Evolutionary conservation across 2,329 filamentous ascomycete species (phyloP).

Genomic region (Phyllosticta paracitricarpa): DNA sequence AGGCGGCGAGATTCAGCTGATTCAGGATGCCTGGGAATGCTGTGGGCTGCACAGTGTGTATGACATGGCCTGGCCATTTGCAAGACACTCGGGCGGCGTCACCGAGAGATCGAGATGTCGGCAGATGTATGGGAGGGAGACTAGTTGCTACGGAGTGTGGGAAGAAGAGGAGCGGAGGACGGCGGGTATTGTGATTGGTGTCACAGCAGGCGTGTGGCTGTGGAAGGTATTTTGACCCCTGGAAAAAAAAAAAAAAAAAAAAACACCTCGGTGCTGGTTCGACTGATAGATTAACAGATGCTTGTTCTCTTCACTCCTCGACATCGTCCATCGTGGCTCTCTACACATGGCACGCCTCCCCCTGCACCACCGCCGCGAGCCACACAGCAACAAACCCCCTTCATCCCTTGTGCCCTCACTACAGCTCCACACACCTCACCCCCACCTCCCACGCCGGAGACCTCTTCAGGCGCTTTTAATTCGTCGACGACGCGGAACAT

Average conservation of each 20-base stretch:
- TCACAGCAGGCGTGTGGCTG: slow-evolving; percentile 44
- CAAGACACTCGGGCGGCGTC: slow-evolving; percentile 14
- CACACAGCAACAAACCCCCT: background rate
- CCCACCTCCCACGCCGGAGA: too few species aligned
- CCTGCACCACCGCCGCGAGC: background rate
- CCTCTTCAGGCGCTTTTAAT: background rate
- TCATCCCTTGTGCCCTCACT: background rate
- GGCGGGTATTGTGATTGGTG: slow-evolving; percentile 41
- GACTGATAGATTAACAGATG: background rate
- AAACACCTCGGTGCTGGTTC: too few species aligned
- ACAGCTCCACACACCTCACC: background rate
- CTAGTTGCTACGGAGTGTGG: slow-evolving; percentile 45
- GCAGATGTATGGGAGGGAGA: slow-evolving; percentile 33
- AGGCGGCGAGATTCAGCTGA: slow-evolving; percentile 37
- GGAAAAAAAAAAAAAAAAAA: too few species aligned
- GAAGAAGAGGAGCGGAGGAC: slow-evolving; percentile 37
- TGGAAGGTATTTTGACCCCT: slow-evolving; percentile 41
- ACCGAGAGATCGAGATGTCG: slow-evolving; percentile 29
- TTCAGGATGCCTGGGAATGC: slow-evolving; percentile 54
- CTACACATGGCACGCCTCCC: background rate
- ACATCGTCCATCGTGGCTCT: background rate
- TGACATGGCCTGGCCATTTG: slow-evolving; percentile 52
- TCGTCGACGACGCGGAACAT: background rate
- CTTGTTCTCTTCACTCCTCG: background rate
- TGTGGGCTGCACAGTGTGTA: slow-evolving; percentile 48